phyloP scores from a whole-genome alignment of 306 rosid genomes.

The Vigna hirtella region DNA sequence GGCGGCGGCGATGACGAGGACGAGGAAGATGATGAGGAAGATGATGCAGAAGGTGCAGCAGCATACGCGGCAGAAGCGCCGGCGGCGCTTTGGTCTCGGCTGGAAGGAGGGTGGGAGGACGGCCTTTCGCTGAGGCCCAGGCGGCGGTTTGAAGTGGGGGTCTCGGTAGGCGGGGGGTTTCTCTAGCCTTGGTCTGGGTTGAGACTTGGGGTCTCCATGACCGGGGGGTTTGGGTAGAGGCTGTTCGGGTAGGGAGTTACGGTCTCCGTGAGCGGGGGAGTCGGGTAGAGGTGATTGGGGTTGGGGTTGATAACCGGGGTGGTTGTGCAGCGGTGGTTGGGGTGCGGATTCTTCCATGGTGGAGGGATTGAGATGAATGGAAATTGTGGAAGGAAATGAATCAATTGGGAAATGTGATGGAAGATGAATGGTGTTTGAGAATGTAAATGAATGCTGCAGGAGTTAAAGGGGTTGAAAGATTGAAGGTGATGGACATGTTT shows the following conservation, averaged over 20 bases:
- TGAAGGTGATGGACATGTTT: neutral
- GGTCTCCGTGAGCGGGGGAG: conserved; percentile 77
- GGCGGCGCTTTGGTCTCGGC: conserved; percentile 42
- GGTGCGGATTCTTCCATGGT: neutral
- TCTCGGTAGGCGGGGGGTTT: conserved; percentile 79
- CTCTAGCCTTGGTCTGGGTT: conserved; percentile 57
- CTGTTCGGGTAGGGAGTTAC: conserved; percentile 22
- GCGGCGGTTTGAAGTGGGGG: conserved; percentile 33
- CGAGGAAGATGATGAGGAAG: conserved; percentile 50
- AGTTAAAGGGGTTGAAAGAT: neutral
- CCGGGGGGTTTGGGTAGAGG: conserved; percentile 84
- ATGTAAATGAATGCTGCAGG: neutral
- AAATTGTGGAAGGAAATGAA: neutral
- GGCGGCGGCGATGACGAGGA: conserved; percentile 46
- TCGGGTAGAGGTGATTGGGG: neutral
- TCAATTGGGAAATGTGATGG: neutral
- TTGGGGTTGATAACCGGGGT: conserved; percentile 59
- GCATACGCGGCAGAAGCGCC: conserved; percentile 55
- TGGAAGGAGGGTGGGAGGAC: conserved; percentile 54
- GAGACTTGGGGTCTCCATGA: conserved; percentile 48
- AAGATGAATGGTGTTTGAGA: neutral
- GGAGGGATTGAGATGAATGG: neutral
- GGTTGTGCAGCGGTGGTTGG: conserved; percentile 58
- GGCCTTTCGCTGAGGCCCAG: conserved; percentile 44
- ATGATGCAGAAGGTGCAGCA: conserved; percentile 61